Base-by-base conservation (phyloP, 139 green algal genomes). In the Chlorella vulgaris region DNA sequence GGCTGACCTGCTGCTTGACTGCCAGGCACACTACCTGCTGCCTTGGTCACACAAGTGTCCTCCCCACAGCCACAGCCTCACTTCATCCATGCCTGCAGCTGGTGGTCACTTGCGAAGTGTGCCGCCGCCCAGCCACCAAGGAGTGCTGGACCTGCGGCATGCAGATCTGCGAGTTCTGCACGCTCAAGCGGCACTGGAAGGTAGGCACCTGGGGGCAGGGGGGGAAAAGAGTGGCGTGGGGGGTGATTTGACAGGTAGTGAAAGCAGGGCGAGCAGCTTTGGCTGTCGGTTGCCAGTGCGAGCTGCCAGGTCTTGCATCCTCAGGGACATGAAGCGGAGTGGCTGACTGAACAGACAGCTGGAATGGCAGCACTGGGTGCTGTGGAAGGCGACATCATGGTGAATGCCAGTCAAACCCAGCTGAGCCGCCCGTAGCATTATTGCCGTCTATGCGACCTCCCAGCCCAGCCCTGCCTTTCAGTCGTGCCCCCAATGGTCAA, bases 61-160 rank as follows among this genome's bases (percentile, higher is more conserved):
- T n/a, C n/a, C n/a, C n/a, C n/a, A n/a, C 47, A 15, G 47, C 47
- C 47, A 58, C 13, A 15, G 47, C 15, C 47, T 58, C 47, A 58
- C 15, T 10, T 10, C 47, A 24, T 58, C 13, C 47, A 58, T 58
- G n/a, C n/a, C 4, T 42, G 53, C 73, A 98, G 89, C 89, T 97
- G 86, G 94, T 97, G 38, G 90, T 96, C 4, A 92, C 90, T 0
- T 98, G 94, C 75, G 94, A 97, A 80, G 87, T 96, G 61, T 98
- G 94, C 83, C 50, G 89, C 18, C 81, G 94, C 7, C 94, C 94
- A 2, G 90, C 94, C 47, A 97, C 89, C 24, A 91, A 87, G 77
- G 81, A 93, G 74, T 95, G 92, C 86, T 95, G 88, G 87, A 92
- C 86, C 2, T 95, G 92, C 82, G 77, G 78, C 47, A 93, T 93